Conservation (phyloP, 805 yeast species). For the Ogataea saltuana region DNA sequence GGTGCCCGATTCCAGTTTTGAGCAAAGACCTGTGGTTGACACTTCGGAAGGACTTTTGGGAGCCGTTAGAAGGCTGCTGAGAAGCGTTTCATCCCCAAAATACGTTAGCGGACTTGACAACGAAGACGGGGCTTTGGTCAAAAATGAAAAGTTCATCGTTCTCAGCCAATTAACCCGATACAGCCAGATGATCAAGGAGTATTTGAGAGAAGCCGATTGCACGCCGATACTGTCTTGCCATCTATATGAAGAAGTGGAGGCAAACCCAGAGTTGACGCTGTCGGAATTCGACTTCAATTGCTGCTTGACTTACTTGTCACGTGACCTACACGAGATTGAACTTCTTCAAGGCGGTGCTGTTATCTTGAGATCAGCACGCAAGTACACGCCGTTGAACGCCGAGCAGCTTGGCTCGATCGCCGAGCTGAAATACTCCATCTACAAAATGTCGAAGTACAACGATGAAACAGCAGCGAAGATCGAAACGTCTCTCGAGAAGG, state of each 20-base stretch:
- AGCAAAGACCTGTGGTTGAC: constrained; percentile 5
- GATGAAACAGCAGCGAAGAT: constrained; percentile 15
- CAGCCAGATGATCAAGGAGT: constrained; percentile 12
- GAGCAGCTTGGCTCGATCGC: constrained; percentile 29
- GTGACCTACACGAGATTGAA: constrained; percentile 18
- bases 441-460: constrained; percentile 22
- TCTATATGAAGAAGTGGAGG: constrained; percentile 12
- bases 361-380: neutral
- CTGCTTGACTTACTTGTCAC: constrained; percentile 25
- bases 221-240: constrained; percentile 21
- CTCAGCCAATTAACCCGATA: constrained; percentile 17
- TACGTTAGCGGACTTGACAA: constrained; percentile 15
- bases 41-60: constrained; percentile 16
- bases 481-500: constrained; percentile 13
- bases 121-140: constrained; percentile 18
- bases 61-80: constrained; percentile 9
- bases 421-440: constrained; percentile 31
- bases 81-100: neutral
- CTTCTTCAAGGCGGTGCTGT: constrained; percentile 4
- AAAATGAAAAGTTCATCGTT: constrained; percentile 24
- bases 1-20: constrained; percentile 25
- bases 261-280: constrained; percentile 1
- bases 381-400: constrained; percentile 12
- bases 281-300: constrained; percentile 25
- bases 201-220: constrained; percentile 3